A percentile compares a stretch with the other conserved stretches of the same genome.
Conservation (phyloP, 345 rosid species). For the Firmiana major region DNA sequence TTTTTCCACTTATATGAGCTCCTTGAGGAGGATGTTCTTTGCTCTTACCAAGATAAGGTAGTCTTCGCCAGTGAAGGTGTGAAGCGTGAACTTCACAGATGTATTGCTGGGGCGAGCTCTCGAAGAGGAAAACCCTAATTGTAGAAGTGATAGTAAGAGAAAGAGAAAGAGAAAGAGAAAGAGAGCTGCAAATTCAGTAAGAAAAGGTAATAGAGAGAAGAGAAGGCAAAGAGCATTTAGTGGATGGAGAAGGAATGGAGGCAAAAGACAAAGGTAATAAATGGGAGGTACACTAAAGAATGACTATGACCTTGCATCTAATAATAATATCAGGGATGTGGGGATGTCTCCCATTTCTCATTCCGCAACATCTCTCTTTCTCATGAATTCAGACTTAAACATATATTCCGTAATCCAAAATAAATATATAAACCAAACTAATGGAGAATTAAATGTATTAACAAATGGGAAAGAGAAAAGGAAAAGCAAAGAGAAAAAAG, state of each 20-base stretch:
- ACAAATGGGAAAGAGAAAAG: not conserved
- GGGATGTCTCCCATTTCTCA: slow-evolving; percentile 53
- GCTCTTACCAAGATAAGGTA: slow-evolving; percentile 28
- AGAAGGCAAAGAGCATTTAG: slow-evolving; percentile 45
- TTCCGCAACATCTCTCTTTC: slow-evolving; percentile 26
- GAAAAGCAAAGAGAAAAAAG: not conserved
- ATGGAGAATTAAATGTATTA: slow-evolving; percentile 16
- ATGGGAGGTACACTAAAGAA: slow-evolving; percentile 63
- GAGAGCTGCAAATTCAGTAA: slow-evolving; percentile 17
- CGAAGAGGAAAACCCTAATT: slow-evolving; percentile 45
- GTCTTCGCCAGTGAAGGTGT: slow-evolving; percentile 24
- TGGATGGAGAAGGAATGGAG: slow-evolving; percentile 51
- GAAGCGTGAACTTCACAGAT: slow-evolving; percentile 9
- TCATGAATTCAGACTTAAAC: slow-evolving; percentile 30
- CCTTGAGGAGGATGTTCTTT: slow-evolving; percentile 25
- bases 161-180: slow-evolving; percentile 1
- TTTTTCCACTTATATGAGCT: slow-evolving; percentile 25
- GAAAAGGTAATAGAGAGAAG: slow-evolving; percentile 17
- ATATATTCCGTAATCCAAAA: slow-evolving; percentile 33
- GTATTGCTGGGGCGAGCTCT: slow-evolving; percentile 14
- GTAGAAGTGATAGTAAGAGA: slow-evolving; percentile 4
- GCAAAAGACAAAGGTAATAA: slow-evolving; percentile 77
- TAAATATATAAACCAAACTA: slow-evolving; percentile 19
- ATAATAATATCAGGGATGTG: slow-evolving; percentile 55
- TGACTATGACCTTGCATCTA: slow-evolving; percentile 72